Evolutionary conservation across 192 early-diverging fungal species (phyloP), one percentile per base, ranked within the genome.

Genomic region (Dispira simplex): DNA sequence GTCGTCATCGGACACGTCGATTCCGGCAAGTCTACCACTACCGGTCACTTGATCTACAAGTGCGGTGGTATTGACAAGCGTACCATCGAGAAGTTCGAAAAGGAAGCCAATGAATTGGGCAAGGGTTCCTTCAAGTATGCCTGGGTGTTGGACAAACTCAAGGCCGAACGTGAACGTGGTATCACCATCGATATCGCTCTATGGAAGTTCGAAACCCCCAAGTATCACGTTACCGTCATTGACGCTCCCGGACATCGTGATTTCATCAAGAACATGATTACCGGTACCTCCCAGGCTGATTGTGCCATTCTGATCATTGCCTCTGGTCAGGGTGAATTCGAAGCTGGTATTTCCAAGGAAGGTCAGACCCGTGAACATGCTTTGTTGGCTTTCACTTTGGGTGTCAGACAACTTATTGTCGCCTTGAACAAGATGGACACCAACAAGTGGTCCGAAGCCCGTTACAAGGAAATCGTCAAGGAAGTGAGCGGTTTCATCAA

Each of bases 251-350:
- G 95, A 63, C 95, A 98, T 87, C 87, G 95, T 79, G 95, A 98
- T 85, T 98, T 98, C 88, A 97, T 98, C 85, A 96, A 96, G 83
- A 98, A 98, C 90, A 97, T 94, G 94, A 97, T 97, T 77, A 93
- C 95, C 78, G 95, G 95, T 83, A 91, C 95, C 72, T 92, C 91
- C 69, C 93, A 93, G 84, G 95, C 93, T 65, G 95, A 98, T 74
- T 92, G 90, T 75, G 95, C 87, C 77, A 87, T 98, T 72, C 89
- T 98, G 71, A 92, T 96, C 69, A 89, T 96, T 79, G 86, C 87
- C 71, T 87, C 83, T 69, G 90, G 87, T 86, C 80, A 80, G n/a
- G n/a, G n/a, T n/a, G 83, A 85, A 71, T 87, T 87, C 75, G 91
- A 95, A 81, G 90, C 91, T 81, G 93, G 93, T 92, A 97, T 94